phyloP scores from a whole-genome alignment of 2,329 filamentous ascomycete species.

The Xylaria sp. region DNA sequence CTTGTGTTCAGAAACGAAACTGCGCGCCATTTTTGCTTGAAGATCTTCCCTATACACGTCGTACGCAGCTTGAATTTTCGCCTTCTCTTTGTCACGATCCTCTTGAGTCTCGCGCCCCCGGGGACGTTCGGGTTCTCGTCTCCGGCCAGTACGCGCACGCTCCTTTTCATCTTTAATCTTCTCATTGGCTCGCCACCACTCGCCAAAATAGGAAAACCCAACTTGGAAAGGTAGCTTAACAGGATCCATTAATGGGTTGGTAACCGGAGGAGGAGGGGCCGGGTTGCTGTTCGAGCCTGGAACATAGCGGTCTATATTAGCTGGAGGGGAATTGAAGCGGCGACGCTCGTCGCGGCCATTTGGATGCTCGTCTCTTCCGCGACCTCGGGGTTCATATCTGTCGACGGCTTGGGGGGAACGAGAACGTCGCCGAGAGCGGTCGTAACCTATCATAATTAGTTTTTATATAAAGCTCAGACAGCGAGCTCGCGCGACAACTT shows the following conservation, averaged over 20 bases:
- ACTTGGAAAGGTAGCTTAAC: conserved; percentile 80
- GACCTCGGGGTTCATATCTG: conserved; percentile 76
- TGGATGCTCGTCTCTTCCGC: conserved; percentile 74
- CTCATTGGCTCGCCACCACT: conserved; percentile 87
- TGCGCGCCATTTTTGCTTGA: conserved; percentile 82
- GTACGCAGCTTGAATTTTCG: conserved; percentile 77
- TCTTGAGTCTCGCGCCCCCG: conserved; percentile 75
- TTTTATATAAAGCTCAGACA: background rate
- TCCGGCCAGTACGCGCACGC: conserved; percentile 73
- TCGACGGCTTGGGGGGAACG: conserved; percentile 78
- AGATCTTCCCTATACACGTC: conserved; percentile 75
- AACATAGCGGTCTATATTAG: conserved; percentile 86
- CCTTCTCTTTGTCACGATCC: conserved; percentile 81
- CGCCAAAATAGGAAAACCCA: conserved; percentile 85
- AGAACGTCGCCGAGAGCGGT: conserved; percentile 70
- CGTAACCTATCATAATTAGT: conserved; percentile 58
- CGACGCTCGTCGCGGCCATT: conserved; percentile 67
- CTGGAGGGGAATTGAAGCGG: conserved; percentile 68
- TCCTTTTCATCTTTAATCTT: conserved; percentile 85
- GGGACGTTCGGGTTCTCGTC: conserved; percentile 70
- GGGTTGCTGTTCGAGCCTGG: conserved; percentile 71
- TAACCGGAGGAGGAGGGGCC: conserved; percentile 58
- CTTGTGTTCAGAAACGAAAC: conserved; percentile 92
- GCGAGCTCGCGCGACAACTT: background rate
- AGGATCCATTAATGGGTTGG: conserved; percentile 78